Evolutionary conservation across 1,284 basidiomycete genomes (phyloP), one percentile per base, ranked within the genome.

Genomic region (Moniliophthora roreri): DNA sequence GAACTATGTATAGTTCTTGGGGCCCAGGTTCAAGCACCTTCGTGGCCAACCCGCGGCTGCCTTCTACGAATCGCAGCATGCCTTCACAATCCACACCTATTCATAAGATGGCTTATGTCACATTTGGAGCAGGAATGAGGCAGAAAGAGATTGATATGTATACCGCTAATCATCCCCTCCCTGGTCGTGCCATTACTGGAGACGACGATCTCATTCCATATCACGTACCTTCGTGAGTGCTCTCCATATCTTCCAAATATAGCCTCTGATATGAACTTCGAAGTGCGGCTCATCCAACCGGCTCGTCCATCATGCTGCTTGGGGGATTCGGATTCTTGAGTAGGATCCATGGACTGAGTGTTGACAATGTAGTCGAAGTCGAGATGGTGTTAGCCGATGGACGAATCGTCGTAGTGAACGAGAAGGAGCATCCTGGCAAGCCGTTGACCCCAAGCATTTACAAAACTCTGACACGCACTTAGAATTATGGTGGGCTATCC

Each of bases 291-390:
- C 87, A 90, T 60, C 87, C 88, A 1, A 84, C 82, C 2, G 90
- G 90, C 15, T 88, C 91, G 39, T 86, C 87, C 9, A 85, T 91
- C 50, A 91, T 94, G 87, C 71, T 95, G 55, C 81, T 91, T 2
- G 92, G 89, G 11, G 94, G 94, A 0, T 96, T 95, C 63, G 93
- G 94, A 1, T 96, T 95, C 70, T 71, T 95, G 39, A 86, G 89
- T 42, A 79, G 94, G 48, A 73, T 93, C 59, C 82, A 89, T 57
- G 94, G 94, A 3, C 74, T 96, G 51, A 93, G 89, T 52, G 82
- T 92, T 64, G 93, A 95, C 66, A 90, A 89, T 62, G 71, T 95
- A 20, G 85, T 94, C 11, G 93, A 94, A 60, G 88, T 87, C 1
- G 87, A 94, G 69, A 85, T 93, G 74, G 89, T 93, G 1, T 75